Evolutionary conservation across 1,139 yeast genomes (phyloP).

Genomic region (Groenewaldozyma sp.): DNA sequence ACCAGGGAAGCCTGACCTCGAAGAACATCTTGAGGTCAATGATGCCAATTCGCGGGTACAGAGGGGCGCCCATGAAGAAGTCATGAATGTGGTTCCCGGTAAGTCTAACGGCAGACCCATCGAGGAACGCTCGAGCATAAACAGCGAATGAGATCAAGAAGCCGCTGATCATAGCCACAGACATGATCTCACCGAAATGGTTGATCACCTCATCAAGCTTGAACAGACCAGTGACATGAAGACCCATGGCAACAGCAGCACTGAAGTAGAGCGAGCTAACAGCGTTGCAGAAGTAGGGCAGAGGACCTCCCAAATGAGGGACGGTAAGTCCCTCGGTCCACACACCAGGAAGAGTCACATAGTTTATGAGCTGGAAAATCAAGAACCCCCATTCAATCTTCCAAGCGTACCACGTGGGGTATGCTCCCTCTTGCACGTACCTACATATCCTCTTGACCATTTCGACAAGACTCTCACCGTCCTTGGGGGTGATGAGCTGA

Average conservation of each 20-base stretch:
- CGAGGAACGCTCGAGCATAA: conserved; percentile 44
- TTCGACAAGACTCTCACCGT: conserved; percentile 47
- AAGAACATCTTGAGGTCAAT: conserved; percentile 93
- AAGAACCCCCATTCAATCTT: conserved; percentile 61
- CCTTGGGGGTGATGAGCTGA: conserved; percentile 56
- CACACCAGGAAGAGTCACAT: conserved; percentile 85
- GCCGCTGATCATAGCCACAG: conserved; percentile 79
- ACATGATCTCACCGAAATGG: conserved; percentile 84
- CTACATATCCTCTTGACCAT: conserved; percentile 42
- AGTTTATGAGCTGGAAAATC: conserved; percentile 61
- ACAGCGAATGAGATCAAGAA: conserved; percentile 57
- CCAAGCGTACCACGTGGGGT: conserved; percentile 65
- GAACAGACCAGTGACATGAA: conserved; percentile 70
- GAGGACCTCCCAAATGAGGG: conserved; percentile 65
- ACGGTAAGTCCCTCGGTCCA: conserved; percentile 95
- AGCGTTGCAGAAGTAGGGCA: conserved; percentile 92
- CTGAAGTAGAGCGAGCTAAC: conserved; percentile 72
- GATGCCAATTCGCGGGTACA: conserved; percentile 90
- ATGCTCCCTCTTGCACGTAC: conserved; percentile 46
- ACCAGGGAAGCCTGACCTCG: conserved; percentile 97
- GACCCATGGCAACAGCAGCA: conserved; percentile 44
- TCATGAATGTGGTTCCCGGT: conserved; percentile 88
- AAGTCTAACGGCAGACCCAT: conserved; percentile 62
- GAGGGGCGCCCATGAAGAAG: conserved; percentile 93
- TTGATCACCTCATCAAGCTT: conserved; percentile 66